Conservation (phyloP, 2,329 filamentous ascomycete species). For the Phaeosphaeria sp. region DNA sequence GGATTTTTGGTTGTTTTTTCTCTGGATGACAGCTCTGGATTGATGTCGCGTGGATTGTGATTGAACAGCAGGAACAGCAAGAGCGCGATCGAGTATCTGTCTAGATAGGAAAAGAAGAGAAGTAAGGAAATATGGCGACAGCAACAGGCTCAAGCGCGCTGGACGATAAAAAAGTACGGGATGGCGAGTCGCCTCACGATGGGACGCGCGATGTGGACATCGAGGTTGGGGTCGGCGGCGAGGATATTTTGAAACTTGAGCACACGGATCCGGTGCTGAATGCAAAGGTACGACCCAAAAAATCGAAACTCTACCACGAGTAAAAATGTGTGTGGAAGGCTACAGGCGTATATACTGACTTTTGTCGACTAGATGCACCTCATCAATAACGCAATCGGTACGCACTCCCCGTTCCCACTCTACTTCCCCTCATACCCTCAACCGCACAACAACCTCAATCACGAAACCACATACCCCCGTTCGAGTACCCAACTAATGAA, state of each 20-base stretch:
- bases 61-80: neutral
- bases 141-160: constrained; percentile 15
- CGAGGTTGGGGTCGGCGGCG: constrained; percentile 7
- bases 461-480: neutral
- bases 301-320: too few relatives aligned
- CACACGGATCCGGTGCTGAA: constrained; percentile 67
- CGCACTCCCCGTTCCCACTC: constrained; percentile 48
- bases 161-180: constrained; percentile 24
- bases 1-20: too few relatives aligned
- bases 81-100: neutral
- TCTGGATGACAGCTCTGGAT: neutral
- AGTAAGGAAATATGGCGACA: constrained; percentile 9
- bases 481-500: too few relatives aligned
- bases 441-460: neutral
- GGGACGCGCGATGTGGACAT: neutral
- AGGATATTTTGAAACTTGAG: constrained; percentile 64
- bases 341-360: too few relatives aligned
- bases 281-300: constrained; percentile 54
- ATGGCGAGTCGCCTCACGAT: neutral
- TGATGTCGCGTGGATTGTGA: neutral
- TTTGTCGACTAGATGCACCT: constrained; percentile 62
- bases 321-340: too few relatives aligned
- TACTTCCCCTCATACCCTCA: neutral
- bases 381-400: constrained; percentile 63
- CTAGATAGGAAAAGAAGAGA: constrained; percentile 11